Base-by-base conservation (phyloP, 768 basidiomycete species). In the Trametes punicea region DNA sequence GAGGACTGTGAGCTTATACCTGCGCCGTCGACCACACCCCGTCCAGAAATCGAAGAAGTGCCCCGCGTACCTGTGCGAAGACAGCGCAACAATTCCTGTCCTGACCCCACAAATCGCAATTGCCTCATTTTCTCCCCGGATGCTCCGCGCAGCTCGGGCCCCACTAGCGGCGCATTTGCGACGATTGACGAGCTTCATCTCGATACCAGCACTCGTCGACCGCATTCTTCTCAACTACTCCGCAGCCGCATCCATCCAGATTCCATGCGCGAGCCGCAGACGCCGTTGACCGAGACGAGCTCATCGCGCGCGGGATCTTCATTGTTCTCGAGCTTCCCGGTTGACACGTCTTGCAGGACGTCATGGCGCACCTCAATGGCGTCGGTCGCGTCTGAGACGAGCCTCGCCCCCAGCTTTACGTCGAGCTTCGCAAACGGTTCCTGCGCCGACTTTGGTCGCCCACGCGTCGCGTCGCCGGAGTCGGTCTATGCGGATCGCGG, bases 1-100 rank as follows among this genome's bases (percentile, higher is more conserved):
- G 83, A 85, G 57, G 81, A 74, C 46, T 65, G 71, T 7, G 80
- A 82, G 52, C 64, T 78, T 38, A 54, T 66, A 13, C 51, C 68
- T 0, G 41, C 55, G 6, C 51, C 62, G 16, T 20, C 36, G 10
- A 25, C 30, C 21, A 39, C 34, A 3, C 38, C 16, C 42, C 42
- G 6, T 39, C 40, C 36, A 13, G 53, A 44, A 11, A 51, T 55
- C 16, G 53, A 60, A 23, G 58, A 60, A 27, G 48, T 46, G 2
- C 27, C 53, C 4, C 52, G 59, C 26, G 50, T 45, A 18, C 65
- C 51, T 5, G 36, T 50, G 2, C 68, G 63, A 40, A 67, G 63
- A 16, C 62, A 51, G 27, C 67, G 65, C 48, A 64, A 56, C 58
- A 57, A 63, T 42, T 66, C 66, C 18, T 60, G 55, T 36, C 57